A percentile compares a stretch with the other conserved stretches of the same genome.
phyloP scores from a whole-genome alignment of 78 protist genomes.

The Dictyostelium discoideum region dicty_2.7 NC_007088.5:4200501-4201000 shows the following conservation, averaged over 20 bases:
- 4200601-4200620: background rate
- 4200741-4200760: slow-evolving; percentile 16
- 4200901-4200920: background rate
- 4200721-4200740: background rate
- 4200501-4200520: slow-evolving; percentile 21
- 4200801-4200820: background rate
- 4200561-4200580: too few relatives aligned
- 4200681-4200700: background rate
- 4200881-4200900: background rate
- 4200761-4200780: slow-evolving; percentile 11
- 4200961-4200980: background rate
- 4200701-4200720: background rate
- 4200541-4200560: background rate
- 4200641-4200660: background rate
- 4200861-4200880: background rate
- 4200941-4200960: background rate
- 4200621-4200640: background rate
- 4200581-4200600: slow-evolving; percentile 9
- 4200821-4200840: background rate
- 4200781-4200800: background rate
- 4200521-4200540: slow-evolving; percentile 1
- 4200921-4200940: background rate
- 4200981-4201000: background rate
- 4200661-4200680: too few relatives aligned
- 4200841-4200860: background rate